Evolutionary conservation across 768 basidiomycete species (phyloP).

Genomic region (Amylocystis lapponica): DNA sequence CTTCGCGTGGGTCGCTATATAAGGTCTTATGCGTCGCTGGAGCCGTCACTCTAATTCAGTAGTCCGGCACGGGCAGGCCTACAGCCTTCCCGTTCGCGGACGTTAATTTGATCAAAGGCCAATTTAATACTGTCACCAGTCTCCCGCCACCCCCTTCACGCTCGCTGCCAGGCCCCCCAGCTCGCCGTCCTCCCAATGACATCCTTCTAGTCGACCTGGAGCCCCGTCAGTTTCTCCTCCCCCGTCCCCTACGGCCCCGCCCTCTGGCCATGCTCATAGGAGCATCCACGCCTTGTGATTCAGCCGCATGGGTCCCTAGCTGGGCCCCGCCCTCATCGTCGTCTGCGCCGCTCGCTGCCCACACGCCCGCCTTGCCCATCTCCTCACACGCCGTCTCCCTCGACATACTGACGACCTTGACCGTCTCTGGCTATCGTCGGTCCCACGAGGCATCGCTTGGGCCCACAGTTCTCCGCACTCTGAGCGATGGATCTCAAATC

Average conservation of each 20-base stretch:
- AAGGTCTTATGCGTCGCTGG: conserved; percentile 5
- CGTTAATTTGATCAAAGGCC: conserved; percentile 6
- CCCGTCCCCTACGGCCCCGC: not conserved
- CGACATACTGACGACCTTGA: too few species aligned
- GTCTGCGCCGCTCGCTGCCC: not conserved
- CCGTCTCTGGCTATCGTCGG: conserved; percentile 41
- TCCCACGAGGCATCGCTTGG: conserved; percentile 42
- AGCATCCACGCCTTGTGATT: not conserved
- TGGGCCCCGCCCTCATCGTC: too few species aligned
- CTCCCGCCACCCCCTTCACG: not conserved
- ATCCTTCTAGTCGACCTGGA: conserved; percentile 7
- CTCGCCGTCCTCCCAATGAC: not conserved
- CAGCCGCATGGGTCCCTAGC: too few species aligned
- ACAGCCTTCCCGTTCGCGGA: not conserved
- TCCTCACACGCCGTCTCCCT: conserved; percentile 7
- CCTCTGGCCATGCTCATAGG: conserved; percentile 1
- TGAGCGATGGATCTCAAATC: conserved; percentile 56
- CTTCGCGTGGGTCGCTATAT: conserved; percentile 5
- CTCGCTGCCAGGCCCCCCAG: conserved; percentile 4
- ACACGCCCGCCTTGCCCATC: not conserved
- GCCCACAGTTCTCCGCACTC: conserved; percentile 38
- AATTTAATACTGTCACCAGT: too few species aligned
- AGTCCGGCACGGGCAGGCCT: not conserved
- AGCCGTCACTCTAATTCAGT: not conserved
- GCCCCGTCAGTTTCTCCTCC: conserved; percentile 1